These are phyloP conservation scores for Fusarium torulosum DNA, from an alignment of 2,329 filamentous ascomycete species.

Conservation along the genomic window DNA sequence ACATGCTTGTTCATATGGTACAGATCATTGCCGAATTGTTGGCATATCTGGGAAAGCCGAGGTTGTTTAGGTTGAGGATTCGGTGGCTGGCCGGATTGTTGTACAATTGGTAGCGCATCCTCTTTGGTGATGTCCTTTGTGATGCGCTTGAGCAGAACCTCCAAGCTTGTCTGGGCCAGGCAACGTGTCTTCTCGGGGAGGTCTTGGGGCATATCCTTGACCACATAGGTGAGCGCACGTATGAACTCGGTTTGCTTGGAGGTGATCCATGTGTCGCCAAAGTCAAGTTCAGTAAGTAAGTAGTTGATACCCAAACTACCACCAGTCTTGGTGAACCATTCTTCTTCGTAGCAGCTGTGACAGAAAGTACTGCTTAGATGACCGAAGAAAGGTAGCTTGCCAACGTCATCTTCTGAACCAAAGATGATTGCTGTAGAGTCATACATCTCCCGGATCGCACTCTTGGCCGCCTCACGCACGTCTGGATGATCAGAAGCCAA, in stretches of 20 bases:
- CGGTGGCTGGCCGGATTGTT: slow-evolving; percentile 56
- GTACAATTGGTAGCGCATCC: slow-evolving; percentile 63
- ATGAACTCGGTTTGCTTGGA: slow-evolving; percentile 89
- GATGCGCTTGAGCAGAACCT: slow-evolving; percentile 81
- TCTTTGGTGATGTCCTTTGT: slow-evolving; percentile 84
- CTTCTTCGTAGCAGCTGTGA: slow-evolving; percentile 95
- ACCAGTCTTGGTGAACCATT: slow-evolving; percentile 98
- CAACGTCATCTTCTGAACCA: slow-evolving; percentile 77
- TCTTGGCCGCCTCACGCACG: slow-evolving; percentile 85
- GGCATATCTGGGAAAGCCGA: slow-evolving; percentile 81
- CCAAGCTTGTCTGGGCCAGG: slow-evolving; percentile 85
- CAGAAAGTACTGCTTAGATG: slow-evolving; percentile 87
- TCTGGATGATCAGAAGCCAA: slow-evolving; percentile 85
- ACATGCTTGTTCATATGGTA: slow-evolving; percentile 97
- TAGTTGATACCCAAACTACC: slow-evolving; percentile 92
- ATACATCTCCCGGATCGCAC: slow-evolving; percentile 81
- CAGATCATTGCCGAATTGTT: slow-evolving; percentile 87
- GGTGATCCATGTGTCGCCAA: slow-evolving; percentile 86
- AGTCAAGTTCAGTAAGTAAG: slow-evolving; percentile 83
- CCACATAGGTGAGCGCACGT: slow-evolving; percentile 92
- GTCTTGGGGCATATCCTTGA: slow-evolving; percentile 97
- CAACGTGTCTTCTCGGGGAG: slow-evolving; percentile 89
- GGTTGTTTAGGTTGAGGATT: slow-evolving; percentile 62
- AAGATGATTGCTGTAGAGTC: slow-evolving; percentile 83
- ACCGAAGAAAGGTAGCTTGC: slow-evolving; percentile 85